Conservation (phyloP, 2,329 filamentous ascomycete genomes). For the Aspergillus sojae region DNA sequence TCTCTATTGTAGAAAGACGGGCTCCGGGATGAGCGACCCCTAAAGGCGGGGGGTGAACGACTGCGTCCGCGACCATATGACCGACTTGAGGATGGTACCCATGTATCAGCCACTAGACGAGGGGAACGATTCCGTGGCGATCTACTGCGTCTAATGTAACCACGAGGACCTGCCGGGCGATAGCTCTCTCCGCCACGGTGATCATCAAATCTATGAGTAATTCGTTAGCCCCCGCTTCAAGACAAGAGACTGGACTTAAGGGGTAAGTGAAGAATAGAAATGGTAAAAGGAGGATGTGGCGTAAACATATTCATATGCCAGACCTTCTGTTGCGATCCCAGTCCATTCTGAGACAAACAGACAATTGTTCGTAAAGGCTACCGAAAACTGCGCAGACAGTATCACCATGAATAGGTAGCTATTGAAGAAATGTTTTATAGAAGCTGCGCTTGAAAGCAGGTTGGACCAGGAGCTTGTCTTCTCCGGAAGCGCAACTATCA, state of each 20-base stretch:
- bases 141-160: constrained; percentile 38
- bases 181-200: constrained; percentile 49
- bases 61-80: constrained; percentile 42
- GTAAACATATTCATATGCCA: constrained; percentile 12
- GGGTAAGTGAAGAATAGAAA: not conserved
- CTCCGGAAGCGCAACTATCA: not conserved
- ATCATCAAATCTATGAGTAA: constrained; percentile 37
- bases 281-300: not conserved
- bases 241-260: not conserved
- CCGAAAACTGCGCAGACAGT: not conserved
- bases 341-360: constrained; percentile 31
- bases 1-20: constrained; percentile 43
- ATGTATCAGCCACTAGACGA: constrained; percentile 44
- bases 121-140: constrained; percentile 43
- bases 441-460: not conserved
- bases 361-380: not conserved
- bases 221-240: constrained; percentile 14
- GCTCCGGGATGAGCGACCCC: constrained; percentile 48
- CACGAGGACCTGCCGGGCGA: constrained; percentile 42
- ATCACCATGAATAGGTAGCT: not conserved
- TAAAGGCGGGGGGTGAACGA: constrained; percentile 44
- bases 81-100: constrained; percentile 41
- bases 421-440: not conserved
- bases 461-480: not conserved
- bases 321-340: constrained; percentile 49